These are phyloP conservation scores for Phytophthora ohioensis DNA, from an alignment of 352 stramenopile species.

Conservation along the genomic window DNA sequence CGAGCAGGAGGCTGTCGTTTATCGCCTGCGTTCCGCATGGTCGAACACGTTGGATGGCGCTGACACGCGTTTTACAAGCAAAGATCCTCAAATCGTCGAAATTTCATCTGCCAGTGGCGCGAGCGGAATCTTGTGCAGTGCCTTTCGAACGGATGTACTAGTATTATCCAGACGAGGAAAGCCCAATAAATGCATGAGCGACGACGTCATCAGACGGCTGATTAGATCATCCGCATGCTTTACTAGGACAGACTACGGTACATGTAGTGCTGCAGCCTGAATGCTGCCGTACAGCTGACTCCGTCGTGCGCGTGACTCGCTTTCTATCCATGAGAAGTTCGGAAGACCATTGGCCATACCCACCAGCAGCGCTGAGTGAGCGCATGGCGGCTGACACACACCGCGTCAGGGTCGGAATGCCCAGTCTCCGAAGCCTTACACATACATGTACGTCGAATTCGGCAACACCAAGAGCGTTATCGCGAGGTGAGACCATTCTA, in stretches of 20 bases:
- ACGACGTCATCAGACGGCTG: not conserved
- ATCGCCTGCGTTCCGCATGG: constrained; percentile 20
- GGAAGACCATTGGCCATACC: not conserved
- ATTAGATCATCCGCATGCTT: constrained; percentile 6
- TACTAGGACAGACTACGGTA: not conserved
- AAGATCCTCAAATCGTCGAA: constrained; percentile 14
- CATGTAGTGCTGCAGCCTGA: not conserved
- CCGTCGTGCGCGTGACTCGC: not conserved
- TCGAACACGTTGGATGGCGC: constrained; percentile 15
- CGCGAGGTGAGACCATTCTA: no score
- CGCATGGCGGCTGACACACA: not conserved
- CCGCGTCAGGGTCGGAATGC: not conserved
- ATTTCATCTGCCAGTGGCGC: not conserved
- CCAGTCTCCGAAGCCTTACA: no score
- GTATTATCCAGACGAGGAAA: constrained; percentile 14
- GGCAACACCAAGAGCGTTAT: no score
- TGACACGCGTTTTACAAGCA: constrained; percentile 18
- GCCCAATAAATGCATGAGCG: not conserved
- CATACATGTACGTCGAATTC: no score
- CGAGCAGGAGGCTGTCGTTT: constrained; percentile 9
- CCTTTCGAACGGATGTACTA: not conserved
- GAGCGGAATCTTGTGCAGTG: not conserved
- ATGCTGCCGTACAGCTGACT: not conserved
- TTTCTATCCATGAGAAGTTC: not conserved
- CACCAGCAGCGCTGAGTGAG: not conserved